Base-by-base conservation (phyloP, 331 rosid species). In the Arachis monticola region DNA sequence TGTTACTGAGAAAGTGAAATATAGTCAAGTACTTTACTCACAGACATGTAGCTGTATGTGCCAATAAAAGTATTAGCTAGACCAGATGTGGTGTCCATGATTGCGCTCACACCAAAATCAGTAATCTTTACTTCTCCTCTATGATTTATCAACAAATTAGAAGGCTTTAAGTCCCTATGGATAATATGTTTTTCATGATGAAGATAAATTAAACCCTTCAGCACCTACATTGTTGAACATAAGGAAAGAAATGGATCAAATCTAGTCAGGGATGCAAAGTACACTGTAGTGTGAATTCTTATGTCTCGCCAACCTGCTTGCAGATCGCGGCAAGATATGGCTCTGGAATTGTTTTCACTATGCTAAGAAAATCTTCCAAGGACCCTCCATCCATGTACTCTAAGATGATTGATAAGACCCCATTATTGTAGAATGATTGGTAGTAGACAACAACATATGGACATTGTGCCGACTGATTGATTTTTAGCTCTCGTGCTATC, bases 331-430 rank as follows among this genome's bases (percentile, higher is more conserved):
- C 90, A 70, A 95, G 92, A 86, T 86, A 76, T n/a, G 83, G 80
- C 81, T 95, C 99, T 32, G 97, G 97, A 69, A 95, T 87, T 46
- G 91, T 80, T 77, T 70, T 80, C 60, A 95, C 93, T 75, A 90
- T 87, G 77, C 76, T 87, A 38, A 92, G 82, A 75, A 92, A 77
- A 89, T 92, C 97, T 69, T 88, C 92, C 30, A 95, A 86, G 71
- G 97, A 92, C 8, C 99, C 97, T 56, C 99, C 97, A 61, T 95
- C 99, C 99, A 95, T 95, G 88, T 95, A 95, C 92, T 95, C 99
- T 73, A 95, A 88, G 86, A 95, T 84, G 68, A 92, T 90, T 62
- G 96, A 95, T 85, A 92, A 82, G 76, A 77, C 65, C 52, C 97
- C 97, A 67, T 95, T 95, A 52, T 85, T 74, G 60, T 88, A 92